Evolutionary conservation across 169 alveolate genomes (phyloP).

Genomic region (Eimeria tenella): DNA sequence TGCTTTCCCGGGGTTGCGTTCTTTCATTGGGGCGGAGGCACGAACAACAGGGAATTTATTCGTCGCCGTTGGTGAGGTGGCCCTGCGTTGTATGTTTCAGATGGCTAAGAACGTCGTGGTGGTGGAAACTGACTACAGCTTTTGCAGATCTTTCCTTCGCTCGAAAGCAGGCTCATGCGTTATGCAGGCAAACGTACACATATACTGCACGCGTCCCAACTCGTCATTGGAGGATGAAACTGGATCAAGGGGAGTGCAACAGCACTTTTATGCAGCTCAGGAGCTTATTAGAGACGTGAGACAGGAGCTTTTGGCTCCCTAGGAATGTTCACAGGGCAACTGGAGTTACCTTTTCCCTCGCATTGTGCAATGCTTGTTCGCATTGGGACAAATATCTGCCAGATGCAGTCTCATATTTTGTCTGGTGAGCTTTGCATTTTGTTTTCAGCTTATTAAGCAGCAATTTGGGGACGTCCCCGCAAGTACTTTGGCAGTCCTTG

Average conservation of each 20-base stretch:
- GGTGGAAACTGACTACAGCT: neutral
- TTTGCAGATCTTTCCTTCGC: slow-evolving; percentile 8
- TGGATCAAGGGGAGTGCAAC: neutral
- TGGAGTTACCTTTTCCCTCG: neutral
- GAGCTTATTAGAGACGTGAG: slow-evolving; percentile 31
- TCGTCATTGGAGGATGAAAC: neutral
- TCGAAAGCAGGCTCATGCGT: neutral
- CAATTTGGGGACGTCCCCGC: slow-evolving; percentile 51
- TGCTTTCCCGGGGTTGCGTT: neutral
- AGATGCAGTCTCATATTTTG: neutral
- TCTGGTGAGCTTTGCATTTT: neutral
- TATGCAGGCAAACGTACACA: slow-evolving; percentile 46
- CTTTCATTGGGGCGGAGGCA: neutral
- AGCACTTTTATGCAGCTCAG: neutral
- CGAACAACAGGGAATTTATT: no score
- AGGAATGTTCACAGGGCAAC: neutral
- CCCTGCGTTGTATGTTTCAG: slow-evolving; percentile 1
- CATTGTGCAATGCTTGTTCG: neutral
- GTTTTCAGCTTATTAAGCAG: slow-evolving; percentile 47
- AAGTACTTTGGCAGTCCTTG: slow-evolving; percentile 26
- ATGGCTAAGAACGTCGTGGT: slow-evolving; percentile 43
- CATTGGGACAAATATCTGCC: neutral
- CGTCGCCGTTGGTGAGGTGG: no score
- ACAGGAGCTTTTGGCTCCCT: neutral
- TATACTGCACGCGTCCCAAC: slow-evolving; percentile 14